Evolutionary conservation across 768 basidiomycete genomes (phyloP), one percentile per base, ranked within the genome.

Genomic region (Grammothele lineata): DNA sequence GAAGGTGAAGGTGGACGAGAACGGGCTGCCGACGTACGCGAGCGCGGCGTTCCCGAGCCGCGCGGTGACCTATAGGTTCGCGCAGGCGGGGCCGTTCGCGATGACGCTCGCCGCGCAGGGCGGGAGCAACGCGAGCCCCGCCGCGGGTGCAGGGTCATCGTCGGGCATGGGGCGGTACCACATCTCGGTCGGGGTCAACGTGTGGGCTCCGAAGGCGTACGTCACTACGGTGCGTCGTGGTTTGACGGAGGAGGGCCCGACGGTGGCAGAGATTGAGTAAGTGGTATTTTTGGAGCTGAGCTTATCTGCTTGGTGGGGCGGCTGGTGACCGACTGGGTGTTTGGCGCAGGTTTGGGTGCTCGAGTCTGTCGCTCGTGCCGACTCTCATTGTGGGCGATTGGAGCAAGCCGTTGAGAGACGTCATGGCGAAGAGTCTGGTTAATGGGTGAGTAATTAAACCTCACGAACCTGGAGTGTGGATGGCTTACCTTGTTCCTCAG

Each of bases 231-330:
- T 61, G 12, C 39, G 57, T 38, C 41, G 57, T 25, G 57, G 57
- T 17, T 21, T 43, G 33, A 37, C 45, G 12, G 55, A 55, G 24
- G 53, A 58, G 10, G 59, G 55, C 3, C 45, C 51, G n/a, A 30
- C 55, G 4, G 47, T 61, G 25, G 59, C 57, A 12, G 45, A 50
- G 36, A 44, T 61, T 15, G 59, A 60, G 59, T 60, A 39, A 55
- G 59, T 57, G 26, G 11, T 11, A 7, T 27, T 3, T 35, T 17
- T 40, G 23, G 35, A 10, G 5, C 15, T 30, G n/a, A 1, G 15
- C 3, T 26, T 25, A 8, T 27, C n/a, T n/a, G n/a, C n/a, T n/a
- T n/a, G n/a, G n/a, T n/a, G n/a, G n/a, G n/a, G n/a, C n/a, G n/a
- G n/a, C n/a, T n/a, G n/a, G 15, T 32, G 9, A 32, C 8, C 30